These are phyloP conservation scores for Dacryopinax primogenitus DNA, from an alignment of 768 basidiomycete species.

Conservation along the genomic window DNA sequence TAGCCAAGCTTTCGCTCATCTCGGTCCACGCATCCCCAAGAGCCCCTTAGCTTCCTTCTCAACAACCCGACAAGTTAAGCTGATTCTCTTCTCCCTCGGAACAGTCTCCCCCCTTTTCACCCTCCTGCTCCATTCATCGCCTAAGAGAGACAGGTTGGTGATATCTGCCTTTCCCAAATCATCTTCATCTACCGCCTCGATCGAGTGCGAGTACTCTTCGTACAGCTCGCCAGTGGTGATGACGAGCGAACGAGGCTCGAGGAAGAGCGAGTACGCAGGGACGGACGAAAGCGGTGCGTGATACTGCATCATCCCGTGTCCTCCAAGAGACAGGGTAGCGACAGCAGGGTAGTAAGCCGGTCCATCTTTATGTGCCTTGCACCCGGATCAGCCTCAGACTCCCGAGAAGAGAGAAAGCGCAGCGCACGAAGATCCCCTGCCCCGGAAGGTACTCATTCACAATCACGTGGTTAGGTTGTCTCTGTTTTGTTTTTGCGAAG, in stretches of 20 bases:
- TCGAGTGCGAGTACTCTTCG: conserved; percentile 66
- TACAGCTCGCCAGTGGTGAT: conserved; percentile 64
- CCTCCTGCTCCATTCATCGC: conserved; percentile 29
- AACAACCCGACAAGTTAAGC: conserved; percentile 78
- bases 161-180: conserved; percentile 23
- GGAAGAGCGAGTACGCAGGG: conserved; percentile 57
- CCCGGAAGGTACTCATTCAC: conserved; percentile 85
- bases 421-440: conserved; percentile 80
- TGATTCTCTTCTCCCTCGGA: conserved; percentile 50
- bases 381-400: neutral
- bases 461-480: conserved; percentile 74
- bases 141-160: conserved; percentile 44
- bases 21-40: neutral
- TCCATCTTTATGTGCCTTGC: conserved; percentile 84
- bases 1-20: neutral
- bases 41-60: conserved; percentile 28
- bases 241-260: conserved; percentile 77
- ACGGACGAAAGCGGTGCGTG: conserved; percentile 49
- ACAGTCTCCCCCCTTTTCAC: conserved; percentile 42
- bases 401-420: neutral
- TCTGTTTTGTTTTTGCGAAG: conserved; percentile 51
- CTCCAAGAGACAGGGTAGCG: conserved; percentile 77
- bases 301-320: conserved; percentile 73
- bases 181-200: conserved; percentile 46
- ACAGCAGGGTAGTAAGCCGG: conserved; percentile 78